Percentiles rank a stretch among this genome's conserved stretches.
Evolutionary conservation across 805 yeast species (phyloP).

Genomic region (Maudiozyma pseudohumilis): DNA sequence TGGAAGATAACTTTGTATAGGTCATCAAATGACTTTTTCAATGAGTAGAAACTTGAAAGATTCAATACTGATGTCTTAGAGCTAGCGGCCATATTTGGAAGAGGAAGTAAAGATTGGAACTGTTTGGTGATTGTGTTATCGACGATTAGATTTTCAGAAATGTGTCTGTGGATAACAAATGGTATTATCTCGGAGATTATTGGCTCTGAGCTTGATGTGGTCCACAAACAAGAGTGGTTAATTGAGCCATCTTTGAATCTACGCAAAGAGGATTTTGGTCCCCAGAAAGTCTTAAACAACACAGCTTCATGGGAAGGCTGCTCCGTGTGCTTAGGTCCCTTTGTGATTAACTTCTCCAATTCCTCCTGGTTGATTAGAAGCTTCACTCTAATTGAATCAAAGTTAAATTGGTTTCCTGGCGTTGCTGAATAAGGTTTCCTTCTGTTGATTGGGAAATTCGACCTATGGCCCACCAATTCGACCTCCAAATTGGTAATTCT

Average conservation of each 20-base stretch:
- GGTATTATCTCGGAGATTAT: conserved; percentile 55
- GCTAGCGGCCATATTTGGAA: conserved; percentile 50
- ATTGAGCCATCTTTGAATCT: conserved; percentile 89
- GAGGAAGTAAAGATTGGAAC: conserved; percentile 46
- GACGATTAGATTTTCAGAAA: conserved; percentile 34
- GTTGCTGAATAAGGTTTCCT: conserved; percentile 39
- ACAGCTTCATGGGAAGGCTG: conserved; percentile 44
- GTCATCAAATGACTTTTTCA: conserved; percentile 47
- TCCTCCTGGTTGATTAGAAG: conserved; percentile 59
- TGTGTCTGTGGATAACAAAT: conserved; percentile 55
- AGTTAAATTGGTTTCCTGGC: conserved; percentile 15
- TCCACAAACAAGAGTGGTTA: conserved; percentile 87
- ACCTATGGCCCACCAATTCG: conserved; percentile 24
- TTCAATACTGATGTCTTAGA: conserved; percentile 42
- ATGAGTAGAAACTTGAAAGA: conserved; percentile 33
- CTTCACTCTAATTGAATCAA: conserved; percentile 43
- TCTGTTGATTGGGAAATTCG: conserved; percentile 32
- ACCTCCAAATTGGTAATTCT: conserved; percentile 32
- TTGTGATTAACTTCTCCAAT: conserved; percentile 73
- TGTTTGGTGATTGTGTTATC: conserved; percentile 29
- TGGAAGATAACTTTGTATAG: conserved; percentile 43
- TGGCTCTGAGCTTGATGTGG: conserved; percentile 44
- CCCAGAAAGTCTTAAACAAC: conserved; percentile 82
- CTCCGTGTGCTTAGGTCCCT: conserved; percentile 66
- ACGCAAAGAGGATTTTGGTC: conserved; percentile 71